These are phyloP conservation scores for Aphanoascus verrucosus DNA, from an alignment of 2,329 filamentous ascomycete genomes.

Conservation along the genomic window DNA sequence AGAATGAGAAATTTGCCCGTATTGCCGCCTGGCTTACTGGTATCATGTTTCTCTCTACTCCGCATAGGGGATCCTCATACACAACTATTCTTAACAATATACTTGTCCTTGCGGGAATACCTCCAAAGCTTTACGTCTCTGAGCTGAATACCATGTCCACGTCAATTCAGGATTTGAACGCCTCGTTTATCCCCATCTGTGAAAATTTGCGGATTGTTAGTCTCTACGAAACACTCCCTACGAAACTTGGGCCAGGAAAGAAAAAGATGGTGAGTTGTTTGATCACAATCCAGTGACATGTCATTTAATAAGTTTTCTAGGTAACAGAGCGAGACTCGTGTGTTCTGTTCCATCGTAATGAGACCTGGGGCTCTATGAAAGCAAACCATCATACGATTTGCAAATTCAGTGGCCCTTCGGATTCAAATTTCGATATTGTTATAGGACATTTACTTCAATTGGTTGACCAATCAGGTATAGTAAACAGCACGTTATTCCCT, in stretches of 20 bases:
- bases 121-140: conserved; percentile 29
- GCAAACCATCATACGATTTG: conserved; percentile 35
- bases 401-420: conserved; percentile 29
- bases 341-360: conserved; percentile 33
- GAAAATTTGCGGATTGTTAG: conserved; percentile 31
- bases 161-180: conserved; percentile 32
- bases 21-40: conserved; percentile 7
- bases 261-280: conserved; percentile 9
- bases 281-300: background rate
- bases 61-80: conserved; percentile 20
- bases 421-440: conserved; percentile 28
- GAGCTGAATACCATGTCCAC: conserved; percentile 31
- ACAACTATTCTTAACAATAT: conserved; percentile 20
- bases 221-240: conserved; percentile 36
- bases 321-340: conserved; percentile 33
- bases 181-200: conserved; percentile 34
- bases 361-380: conserved; percentile 29
- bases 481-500: background rate
- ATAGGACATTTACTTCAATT: background rate
- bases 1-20: conserved; percentile 9
- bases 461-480: background rate
- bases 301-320: background rate
- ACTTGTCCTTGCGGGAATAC: conserved; percentile 17
- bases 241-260: conserved; percentile 16
- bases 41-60: conserved; percentile 21